Evolutionary conservation across 2,329 filamentous ascomycete genomes (phyloP).

Genomic region (Catunica adiposa): DNA sequence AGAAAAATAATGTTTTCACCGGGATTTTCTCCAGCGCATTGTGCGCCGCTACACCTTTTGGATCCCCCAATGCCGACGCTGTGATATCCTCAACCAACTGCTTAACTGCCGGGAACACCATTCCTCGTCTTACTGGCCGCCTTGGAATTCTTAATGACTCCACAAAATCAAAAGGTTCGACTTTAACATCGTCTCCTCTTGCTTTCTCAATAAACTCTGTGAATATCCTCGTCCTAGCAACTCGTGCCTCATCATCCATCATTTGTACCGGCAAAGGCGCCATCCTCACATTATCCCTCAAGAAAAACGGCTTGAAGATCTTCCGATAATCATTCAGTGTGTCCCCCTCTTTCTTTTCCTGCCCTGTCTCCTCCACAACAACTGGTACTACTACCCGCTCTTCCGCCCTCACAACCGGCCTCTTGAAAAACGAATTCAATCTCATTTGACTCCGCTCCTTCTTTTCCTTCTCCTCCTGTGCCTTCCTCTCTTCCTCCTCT

Average conservation of each 20-base stretch:
- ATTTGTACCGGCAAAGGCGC: slow-evolving; percentile 40
- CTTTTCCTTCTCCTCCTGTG: slow-evolving; percentile 30
- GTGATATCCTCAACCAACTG: slow-evolving; percentile 41
- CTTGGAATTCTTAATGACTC: slow-evolving; percentile 30
- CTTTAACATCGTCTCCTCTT: slow-evolving; percentile 28
- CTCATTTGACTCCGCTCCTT: slow-evolving; percentile 32
- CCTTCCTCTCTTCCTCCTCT: slow-evolving; percentile 29
- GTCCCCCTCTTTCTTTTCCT: slow-evolving; percentile 16
- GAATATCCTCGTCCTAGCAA: slow-evolving; percentile 33
- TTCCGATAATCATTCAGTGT: slow-evolving; percentile 43
- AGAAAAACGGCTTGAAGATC: slow-evolving; percentile 65
- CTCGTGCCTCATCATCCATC: slow-evolving; percentile 40
- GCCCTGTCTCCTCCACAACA: slow-evolving; percentile 10
- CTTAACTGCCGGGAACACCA: slow-evolving; percentile 35
- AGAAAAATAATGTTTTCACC: slow-evolving; percentile 46
- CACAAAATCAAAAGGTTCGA: slow-evolving; percentile 28
- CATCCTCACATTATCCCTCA: slow-evolving; percentile 56
- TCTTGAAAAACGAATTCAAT: slow-evolving; percentile 32
- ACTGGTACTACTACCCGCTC: slow-evolving; percentile 1
- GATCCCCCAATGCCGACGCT: slow-evolving; percentile 15
- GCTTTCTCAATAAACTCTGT: slow-evolving; percentile 33
- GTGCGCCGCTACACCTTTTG: slow-evolving; percentile 24
- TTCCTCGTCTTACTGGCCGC: slow-evolving; percentile 28
- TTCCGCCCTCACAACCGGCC: slow-evolving; percentile 24
- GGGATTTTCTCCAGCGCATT: slow-evolving; percentile 36